Base-by-base conservation (phyloP, 2,329 filamentous ascomycete genomes). In the Fusarium tuaranense region DNA sequence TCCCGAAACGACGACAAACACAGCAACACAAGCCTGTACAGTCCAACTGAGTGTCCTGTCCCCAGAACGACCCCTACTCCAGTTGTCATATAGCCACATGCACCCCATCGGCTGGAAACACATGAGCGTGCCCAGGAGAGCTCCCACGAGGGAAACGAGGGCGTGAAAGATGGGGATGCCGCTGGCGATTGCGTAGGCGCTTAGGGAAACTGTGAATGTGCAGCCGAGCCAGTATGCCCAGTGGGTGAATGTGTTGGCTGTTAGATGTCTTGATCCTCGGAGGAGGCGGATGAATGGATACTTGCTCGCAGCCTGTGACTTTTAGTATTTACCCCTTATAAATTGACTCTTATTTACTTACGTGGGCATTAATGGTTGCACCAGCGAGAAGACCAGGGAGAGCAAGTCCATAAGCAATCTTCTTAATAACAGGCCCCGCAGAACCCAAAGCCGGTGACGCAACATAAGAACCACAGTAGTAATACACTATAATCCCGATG, bases 401-500 rank as follows among this genome's bases (percentile, higher is more conserved):
- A 12, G 80, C 80, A 1, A 82, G 67, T 2, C 84, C 86, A 63
- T 88, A 88, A 58, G 79, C 81, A 16, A 87, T 76, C 69, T 83
- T 86, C 80, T 87, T 87, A 67, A 86, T 78, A 1, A 78, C 65
- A 0, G 64, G 32, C 2, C 86, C 86, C 0, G 85, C 86, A n/a
- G 84, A 86, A 2, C 86, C 86, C 13, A 88, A 81, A 12, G 86
- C 85, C 0, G 86, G 86, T 0, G 85, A 86, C 0, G 86, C 83
- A 5, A 88, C 84, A 66, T 83, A 87, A 0, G 84, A 84, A 0
- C 86, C 86, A 69, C 84, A 86, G 74, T 80, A 87, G 44, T 83
- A 82, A 77, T 87, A 87, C 5, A 87, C 82, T 0, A 87, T 83
- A 2, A 80, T 71, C 7, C 79, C 79, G 14, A 85, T 81, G 12